phyloP scores from a whole-genome alignment of 1,139 yeast species.

The Entelexis sorbosivorans region DNA sequence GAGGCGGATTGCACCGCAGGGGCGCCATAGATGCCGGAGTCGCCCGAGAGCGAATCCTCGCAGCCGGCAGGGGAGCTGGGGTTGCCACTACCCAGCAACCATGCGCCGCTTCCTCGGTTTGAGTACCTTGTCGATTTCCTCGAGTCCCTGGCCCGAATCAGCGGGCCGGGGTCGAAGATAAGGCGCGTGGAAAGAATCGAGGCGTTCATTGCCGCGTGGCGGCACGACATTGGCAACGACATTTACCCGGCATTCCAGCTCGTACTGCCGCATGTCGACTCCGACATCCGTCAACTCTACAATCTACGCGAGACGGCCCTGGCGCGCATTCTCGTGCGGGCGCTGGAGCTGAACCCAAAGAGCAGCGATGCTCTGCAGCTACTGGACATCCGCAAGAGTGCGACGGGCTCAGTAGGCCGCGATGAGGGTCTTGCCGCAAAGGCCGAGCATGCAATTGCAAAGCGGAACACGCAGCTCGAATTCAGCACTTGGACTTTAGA shows the following conservation, averaged over 20 bases:
- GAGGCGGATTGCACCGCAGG: too few species aligned
- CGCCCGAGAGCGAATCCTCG: not conserved
- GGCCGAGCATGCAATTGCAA: constrained; percentile 32
- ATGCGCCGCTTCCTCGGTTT: constrained; percentile 34
- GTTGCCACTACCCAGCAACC: constrained; percentile 28
- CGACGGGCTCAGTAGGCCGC: not conserved
- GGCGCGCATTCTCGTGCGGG: constrained; percentile 39
- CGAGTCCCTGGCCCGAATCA: constrained; percentile 16
- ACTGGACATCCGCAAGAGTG: not conserved
- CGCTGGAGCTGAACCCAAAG: constrained; percentile 41
- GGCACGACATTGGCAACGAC: constrained; percentile 55
- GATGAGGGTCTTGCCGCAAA: constrained; percentile 34
- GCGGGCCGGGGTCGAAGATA: constrained; percentile 24
- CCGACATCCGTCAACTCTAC: constrained; percentile 29
- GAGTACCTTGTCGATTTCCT: constrained; percentile 31
- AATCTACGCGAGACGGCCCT: constrained; percentile 34
- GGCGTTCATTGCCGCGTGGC: constrained; percentile 50
- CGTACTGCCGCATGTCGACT: constrained; percentile 27
- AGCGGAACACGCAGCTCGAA: constrained; percentile 31
- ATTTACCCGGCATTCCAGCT: constrained; percentile 58
- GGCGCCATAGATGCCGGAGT: not conserved
- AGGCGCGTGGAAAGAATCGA: constrained; percentile 32
- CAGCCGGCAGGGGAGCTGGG: constrained; percentile 14
- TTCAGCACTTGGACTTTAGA: constrained; percentile 33
- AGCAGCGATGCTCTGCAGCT: constrained; percentile 33